These are phyloP conservation scores for Boletus tomentosulus DNA, from an alignment of 768 basidiomycete species.

Conservation along the genomic window DNA sequence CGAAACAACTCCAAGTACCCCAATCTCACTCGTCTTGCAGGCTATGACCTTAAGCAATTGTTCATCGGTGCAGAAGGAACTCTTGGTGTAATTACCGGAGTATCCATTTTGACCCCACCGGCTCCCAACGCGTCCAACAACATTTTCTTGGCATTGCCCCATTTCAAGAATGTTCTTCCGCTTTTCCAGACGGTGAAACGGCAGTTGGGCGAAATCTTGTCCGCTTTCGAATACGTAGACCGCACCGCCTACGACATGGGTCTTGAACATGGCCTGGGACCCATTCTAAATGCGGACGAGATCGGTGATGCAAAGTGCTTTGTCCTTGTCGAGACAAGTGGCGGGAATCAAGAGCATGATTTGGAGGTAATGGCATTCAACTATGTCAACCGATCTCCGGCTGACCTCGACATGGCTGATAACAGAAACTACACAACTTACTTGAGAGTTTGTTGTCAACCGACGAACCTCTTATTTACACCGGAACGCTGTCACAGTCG, in stretches of 20 bases:
- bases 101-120: constrained; percentile 89
- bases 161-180: constrained; percentile 82
- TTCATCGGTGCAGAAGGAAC: constrained; percentile 98
- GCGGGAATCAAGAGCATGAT: constrained; percentile 89
- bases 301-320: constrained; percentile 81
- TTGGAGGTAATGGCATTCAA: constrained; percentile 59
- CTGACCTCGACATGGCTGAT: constrained; percentile 5
- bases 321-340: constrained; percentile 91
- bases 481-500: constrained; percentile 89
- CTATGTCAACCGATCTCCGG: constrained; percentile 3
- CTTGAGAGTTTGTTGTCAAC: constrained; percentile 74
- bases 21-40: constrained; percentile 37
- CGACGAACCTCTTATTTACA: constrained; percentile 74
- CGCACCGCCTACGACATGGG: constrained; percentile 78
- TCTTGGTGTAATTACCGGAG: constrained; percentile 89
- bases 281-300: constrained; percentile 70
- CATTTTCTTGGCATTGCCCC: constrained; percentile 84
- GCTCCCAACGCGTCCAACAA: constrained; percentile 83
- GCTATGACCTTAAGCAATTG: constrained; percentile 96
- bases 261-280: constrained; percentile 78
- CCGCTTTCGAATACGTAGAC: constrained; percentile 97
- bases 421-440: constrained; percentile 81
- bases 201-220: constrained; percentile 89
- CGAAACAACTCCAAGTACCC: not conserved
- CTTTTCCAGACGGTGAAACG: constrained; percentile 78